A percentile compares a stretch with the other conserved stretches of the same genome.
Conservation (phyloP, 257 asterid genomes). For the Nicotiana tabacum region DNA sequence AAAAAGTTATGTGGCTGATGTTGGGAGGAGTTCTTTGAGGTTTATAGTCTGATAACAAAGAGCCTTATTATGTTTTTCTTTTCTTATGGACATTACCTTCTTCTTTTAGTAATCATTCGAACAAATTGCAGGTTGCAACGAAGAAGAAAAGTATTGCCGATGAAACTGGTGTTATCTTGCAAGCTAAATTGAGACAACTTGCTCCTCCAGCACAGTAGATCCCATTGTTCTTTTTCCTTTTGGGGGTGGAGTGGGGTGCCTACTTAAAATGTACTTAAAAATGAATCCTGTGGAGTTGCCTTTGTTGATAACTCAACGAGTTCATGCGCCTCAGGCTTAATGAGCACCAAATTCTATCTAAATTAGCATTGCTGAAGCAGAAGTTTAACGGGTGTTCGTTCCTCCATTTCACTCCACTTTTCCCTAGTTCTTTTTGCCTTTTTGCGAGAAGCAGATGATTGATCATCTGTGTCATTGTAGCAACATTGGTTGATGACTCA, state of each 20-base stretch:
- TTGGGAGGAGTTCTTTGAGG: neutral
- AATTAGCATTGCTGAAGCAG: neutral
- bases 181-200: constrained; percentile 61
- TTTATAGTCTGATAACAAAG: neutral
- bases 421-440: neutral
- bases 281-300: neutral
- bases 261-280: neutral
- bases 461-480: neutral
- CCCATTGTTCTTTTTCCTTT: neutral
- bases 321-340: neutral
- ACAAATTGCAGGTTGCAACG: constrained; percentile 56
- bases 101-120: neutral
- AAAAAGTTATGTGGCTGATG: neutral
- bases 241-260: too few species aligned
- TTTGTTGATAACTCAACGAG: neutral
- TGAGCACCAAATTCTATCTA: neutral
- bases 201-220: constrained; percentile 45
- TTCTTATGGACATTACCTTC: neutral
- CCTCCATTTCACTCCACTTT: neutral
- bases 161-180: constrained; percentile 71
- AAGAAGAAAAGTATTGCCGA: constrained; percentile 79
- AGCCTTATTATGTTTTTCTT: neutral
- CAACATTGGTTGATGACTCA: neutral
- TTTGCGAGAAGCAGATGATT: neutral
- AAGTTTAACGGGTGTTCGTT: neutral